These are phyloP conservation scores for Gardenia jasminoides DNA, from an alignment of 257 asterid species.

Conservation along the genomic window DNA sequence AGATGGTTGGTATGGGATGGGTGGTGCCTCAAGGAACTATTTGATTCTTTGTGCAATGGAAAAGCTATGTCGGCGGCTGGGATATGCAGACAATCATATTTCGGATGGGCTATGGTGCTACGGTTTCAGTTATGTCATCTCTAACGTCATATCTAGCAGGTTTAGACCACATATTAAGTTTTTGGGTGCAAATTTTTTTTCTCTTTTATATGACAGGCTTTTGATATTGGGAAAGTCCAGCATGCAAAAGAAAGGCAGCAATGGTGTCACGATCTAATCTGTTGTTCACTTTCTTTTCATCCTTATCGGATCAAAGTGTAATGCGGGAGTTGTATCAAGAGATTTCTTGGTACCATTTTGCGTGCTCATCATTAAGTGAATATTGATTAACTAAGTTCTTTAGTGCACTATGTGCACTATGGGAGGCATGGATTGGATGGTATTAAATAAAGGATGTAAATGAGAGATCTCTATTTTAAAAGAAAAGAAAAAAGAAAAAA, in stretches of 20 bases:
- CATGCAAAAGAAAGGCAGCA: neutral
- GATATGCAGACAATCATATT: neutral
- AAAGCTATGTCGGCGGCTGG: neutral
- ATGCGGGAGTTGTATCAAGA: neutral
- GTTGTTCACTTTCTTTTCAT: neutral
- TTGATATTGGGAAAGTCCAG: neutral
- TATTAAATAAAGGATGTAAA: too few species aligned
- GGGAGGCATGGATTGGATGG: too few species aligned
- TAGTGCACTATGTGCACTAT: too few species aligned
- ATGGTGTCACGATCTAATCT: neutral
- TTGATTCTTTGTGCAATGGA: neutral
- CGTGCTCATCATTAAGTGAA: neutral
- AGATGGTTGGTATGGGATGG: neutral
- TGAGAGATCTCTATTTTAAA: too few species aligned
- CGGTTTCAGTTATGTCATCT: neutral
- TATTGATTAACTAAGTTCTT: neutral
- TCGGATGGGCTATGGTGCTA: constrained; percentile 1
- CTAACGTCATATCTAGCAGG: constrained; percentile 4
- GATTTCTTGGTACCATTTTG: neutral
- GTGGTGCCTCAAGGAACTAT: neutral
- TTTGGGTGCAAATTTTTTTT: neutral
- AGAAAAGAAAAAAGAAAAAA: too few species aligned
- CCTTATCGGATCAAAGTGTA: neutral
- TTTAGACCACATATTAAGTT: neutral
- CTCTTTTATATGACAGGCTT: neutral